Evolutionary conservation across 2,329 filamentous ascomycete genomes (phyloP), one percentile per base, ranked within the genome.

Genomic region (Microsporum ferrugineum): DNA sequence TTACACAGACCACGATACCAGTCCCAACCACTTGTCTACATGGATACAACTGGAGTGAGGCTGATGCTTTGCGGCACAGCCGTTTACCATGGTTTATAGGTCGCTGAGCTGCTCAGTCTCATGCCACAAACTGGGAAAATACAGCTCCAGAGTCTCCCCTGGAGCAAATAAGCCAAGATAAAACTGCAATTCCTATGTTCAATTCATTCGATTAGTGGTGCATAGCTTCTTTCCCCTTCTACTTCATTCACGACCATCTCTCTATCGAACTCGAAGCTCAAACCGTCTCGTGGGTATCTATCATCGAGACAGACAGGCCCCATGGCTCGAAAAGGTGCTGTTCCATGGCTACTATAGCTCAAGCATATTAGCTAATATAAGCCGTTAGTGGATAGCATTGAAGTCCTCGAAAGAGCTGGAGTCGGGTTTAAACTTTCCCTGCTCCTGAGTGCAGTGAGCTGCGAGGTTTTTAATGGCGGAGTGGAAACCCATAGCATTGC

Each of bases 401-500:
- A 56, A 12, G 34, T 56, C 6, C 53, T 56, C 31, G 53, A 56
- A 38, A 36, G 31, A 23, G 43, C 43, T 3, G 66, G 65, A n/a
- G 67, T 65, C 10, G 75, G 74, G 29, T 72, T 75, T 63, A 70
- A 73, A 43, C 71, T 77, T 8, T 76, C 74, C 5, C 66, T 76
- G 10, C 67, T 76, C 17, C 66, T 77, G 4, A 77, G 76, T 64
- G 74, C 73, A 10, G 71, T 76, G n/a, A 72, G 70, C 57, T 73
- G 71, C 61, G 73, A 75, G 64, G 69, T 76, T 34, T 71, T 72
- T 5, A 71, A 70, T 62, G 71, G 71, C 4, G 71, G 72, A 14
- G 67, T 73, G 57, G 74, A 76, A 61, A 73, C 76, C 51, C 73
- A 76, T 60, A 72, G 69, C 62, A 76, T 77, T 57, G 73, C 74